Evolutionary conservation across 1,284 basidiomycete species (phyloP), one percentile per base, ranked within the genome.

Genomic region (Rhodotorula sp.): DNA sequence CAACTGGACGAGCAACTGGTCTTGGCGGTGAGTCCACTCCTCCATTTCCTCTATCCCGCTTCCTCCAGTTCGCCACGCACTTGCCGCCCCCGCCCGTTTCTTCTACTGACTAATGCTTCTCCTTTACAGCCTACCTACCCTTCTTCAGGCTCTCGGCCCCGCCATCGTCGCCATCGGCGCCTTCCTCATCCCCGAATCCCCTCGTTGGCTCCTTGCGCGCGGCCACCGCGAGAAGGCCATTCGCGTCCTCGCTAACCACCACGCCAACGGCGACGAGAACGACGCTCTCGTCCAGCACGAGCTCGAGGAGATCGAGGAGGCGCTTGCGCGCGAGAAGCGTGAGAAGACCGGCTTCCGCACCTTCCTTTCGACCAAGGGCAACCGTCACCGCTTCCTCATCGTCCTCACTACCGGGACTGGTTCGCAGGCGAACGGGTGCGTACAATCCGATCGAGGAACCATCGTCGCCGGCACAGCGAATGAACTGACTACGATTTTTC

Each of bases 261-360:
- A 79, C 55, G 57, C 72, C 17, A 76, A 76, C 66, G 69, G 71
- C 37, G 36, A 70, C 22, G 32, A 60, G 29, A 81, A 87, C 29
- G 89, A 91, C 79, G 86, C 88, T 7, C 85, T 91, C 36, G 88
- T 91, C 44, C 83, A 86, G 70, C 89, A 88, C 77, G 90, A 92
- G 80, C 89, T 86, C 76, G 84, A 88, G 74, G 90, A 91, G 82
- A 92, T 92, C 83, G 89, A 87, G 82, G 84, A 87, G n/a, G 88
- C 89, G 37, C 85, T 88, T 56, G 77, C 76, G 12, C 82, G 90
- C 65, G 85, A 87, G 12, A 84, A 88, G 70, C 37, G 44, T 53
- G 57, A 63, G 51, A 61, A 65, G 48, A 41, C 53, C 12, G 70
- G 88, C 62, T 90, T 87, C 87, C 85, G 83, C 76, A 83, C 87